These are phyloP conservation scores for Clonostachys byssicola DNA, from an alignment of 2,329 filamentous ascomycete genomes.

Conservation along the genomic window DNA sequence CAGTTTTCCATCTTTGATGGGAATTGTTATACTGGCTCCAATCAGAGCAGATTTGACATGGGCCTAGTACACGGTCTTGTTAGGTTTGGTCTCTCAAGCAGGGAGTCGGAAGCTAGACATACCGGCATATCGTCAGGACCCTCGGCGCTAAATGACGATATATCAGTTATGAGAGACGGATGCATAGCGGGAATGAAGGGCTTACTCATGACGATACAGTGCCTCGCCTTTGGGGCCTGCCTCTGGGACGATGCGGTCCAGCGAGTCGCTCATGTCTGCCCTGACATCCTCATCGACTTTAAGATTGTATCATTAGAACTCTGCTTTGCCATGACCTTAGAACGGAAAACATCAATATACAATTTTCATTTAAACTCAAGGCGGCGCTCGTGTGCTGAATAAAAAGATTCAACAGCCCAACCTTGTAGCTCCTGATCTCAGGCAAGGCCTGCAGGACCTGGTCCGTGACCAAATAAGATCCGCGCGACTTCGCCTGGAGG, in stretches of 20 bases:
- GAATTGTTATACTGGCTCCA: slow-evolving; percentile 85
- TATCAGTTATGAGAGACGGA: background rate
- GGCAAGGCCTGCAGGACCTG: slow-evolving; percentile 67
- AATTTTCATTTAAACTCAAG: slow-evolving; percentile 90
- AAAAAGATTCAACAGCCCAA: slow-evolving; percentile 84
- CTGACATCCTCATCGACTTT: slow-evolving; percentile 69
- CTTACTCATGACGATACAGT: slow-evolving; percentile 70
- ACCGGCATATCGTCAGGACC: slow-evolving; percentile 93
- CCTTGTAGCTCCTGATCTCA: slow-evolving; percentile 78
- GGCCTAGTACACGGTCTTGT: slow-evolving; percentile 44
- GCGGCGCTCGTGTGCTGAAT: slow-evolving; percentile 94
- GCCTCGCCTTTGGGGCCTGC: slow-evolving; percentile 65
- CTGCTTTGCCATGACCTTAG: slow-evolving; percentile 31
- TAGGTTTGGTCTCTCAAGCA: no score
- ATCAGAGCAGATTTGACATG: slow-evolving; percentile 91
- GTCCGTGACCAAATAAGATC: slow-evolving; percentile 87
- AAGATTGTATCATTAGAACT: background rate
- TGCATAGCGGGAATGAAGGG: background rate
- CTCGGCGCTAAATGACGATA: slow-evolving; percentile 58
- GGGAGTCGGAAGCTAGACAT: slow-evolving; percentile 8
- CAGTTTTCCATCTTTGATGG: slow-evolving; percentile 81
- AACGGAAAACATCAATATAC: slow-evolving; percentile 17
- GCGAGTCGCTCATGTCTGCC: slow-evolving; percentile 86
- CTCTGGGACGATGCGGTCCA: slow-evolving; percentile 85
- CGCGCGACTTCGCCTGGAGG: slow-evolving; percentile 71